These are phyloP conservation scores for Lipomyces orientalis DNA, from an alignment of 805 yeast species.

Conservation along the genomic window DNA sequence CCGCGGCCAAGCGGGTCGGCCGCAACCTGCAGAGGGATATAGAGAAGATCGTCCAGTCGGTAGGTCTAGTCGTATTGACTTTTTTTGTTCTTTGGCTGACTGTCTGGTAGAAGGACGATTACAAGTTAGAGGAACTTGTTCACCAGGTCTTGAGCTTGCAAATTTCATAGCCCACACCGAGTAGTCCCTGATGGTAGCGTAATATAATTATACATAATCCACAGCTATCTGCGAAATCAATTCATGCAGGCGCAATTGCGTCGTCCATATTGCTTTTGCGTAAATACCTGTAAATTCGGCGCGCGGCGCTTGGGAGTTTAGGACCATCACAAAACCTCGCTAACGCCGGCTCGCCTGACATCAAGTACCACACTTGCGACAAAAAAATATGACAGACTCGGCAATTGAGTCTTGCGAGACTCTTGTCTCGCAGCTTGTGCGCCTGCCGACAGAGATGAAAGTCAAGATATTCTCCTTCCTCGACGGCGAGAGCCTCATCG, in stretches of 20 bases:
- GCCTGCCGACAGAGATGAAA: constrained; percentile 37
- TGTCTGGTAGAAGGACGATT: constrained; percentile 6
- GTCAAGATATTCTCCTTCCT: constrained; percentile 23
- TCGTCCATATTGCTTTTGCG: too few species aligned
- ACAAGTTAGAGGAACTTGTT: constrained; percentile 14
- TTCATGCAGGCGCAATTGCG: too few species aligned
- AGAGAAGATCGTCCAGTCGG: constrained; percentile 12
- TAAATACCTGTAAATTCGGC: too few species aligned
- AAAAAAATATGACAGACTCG: not conserved
- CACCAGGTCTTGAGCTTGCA: constrained; percentile 12
- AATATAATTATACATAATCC: too few species aligned
- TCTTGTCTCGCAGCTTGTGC: not conserved
- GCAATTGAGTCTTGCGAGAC: not conserved
- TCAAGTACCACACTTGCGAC: too few species aligned
- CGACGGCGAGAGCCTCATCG: constrained; percentile 32
- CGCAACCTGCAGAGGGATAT: not conserved
- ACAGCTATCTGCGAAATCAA: too few species aligned
- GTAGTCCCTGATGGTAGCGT: too few species aligned
- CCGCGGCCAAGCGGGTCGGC: constrained; percentile 1
- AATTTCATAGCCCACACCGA: not conserved
- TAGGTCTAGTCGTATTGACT: not conserved
- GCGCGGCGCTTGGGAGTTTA: too few species aligned
- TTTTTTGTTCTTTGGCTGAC: not conserved
- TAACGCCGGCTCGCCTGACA: too few species aligned
- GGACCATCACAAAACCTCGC: too few species aligned